phyloP scores from a whole-genome alignment of 2,329 filamentous ascomycete species.

The Cladosporium sp. region DNA sequence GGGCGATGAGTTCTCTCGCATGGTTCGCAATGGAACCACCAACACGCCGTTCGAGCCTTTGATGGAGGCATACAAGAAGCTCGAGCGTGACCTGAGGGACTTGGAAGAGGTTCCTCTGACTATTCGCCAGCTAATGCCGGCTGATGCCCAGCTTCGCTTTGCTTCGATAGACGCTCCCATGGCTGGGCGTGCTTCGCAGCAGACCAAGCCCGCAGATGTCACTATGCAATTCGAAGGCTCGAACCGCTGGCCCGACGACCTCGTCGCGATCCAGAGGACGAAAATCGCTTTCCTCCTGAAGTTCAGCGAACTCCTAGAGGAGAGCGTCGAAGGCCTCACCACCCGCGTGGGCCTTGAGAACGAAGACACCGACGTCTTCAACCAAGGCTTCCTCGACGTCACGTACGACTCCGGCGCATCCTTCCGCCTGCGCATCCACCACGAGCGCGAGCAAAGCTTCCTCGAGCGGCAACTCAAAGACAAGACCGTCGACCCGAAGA shows the following conservation, averaged over 20 bases:
- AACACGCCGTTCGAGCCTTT: constrained; percentile 61
- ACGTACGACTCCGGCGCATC: constrained; percentile 65
- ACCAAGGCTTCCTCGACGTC: constrained; percentile 79
- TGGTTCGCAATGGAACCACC: constrained; percentile 37
- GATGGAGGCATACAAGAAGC: constrained; percentile 63
- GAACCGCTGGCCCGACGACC: constrained; percentile 86
- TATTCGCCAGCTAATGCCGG: constrained; percentile 72
- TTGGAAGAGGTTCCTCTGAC: constrained; percentile 85
- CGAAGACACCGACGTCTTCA: constrained; percentile 61
- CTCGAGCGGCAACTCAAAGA: constrained; percentile 76
- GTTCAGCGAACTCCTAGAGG: constrained; percentile 68
- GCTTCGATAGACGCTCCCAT: constrained; percentile 57
- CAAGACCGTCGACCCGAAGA: constrained; percentile 60
- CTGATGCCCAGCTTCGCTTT: constrained; percentile 70
- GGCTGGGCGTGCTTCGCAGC: constrained; percentile 39
- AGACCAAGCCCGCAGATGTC: constrained; percentile 63
- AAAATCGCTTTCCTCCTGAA: constrained; percentile 83
- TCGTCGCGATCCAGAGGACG: constrained; percentile 85
- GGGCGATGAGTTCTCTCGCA: constrained; percentile 43
- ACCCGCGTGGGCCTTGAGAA: constrained; percentile 81
- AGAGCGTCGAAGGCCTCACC: constrained; percentile 56
- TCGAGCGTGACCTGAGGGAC: constrained; percentile 72
- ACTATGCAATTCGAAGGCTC: constrained; percentile 92
- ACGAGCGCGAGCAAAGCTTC: constrained; percentile 79
- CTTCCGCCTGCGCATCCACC: constrained; percentile 84